Base-by-base conservation (phyloP, 2,329 filamentous ascomycete genomes). In the Rhynchosporium agropyri region DNA sequence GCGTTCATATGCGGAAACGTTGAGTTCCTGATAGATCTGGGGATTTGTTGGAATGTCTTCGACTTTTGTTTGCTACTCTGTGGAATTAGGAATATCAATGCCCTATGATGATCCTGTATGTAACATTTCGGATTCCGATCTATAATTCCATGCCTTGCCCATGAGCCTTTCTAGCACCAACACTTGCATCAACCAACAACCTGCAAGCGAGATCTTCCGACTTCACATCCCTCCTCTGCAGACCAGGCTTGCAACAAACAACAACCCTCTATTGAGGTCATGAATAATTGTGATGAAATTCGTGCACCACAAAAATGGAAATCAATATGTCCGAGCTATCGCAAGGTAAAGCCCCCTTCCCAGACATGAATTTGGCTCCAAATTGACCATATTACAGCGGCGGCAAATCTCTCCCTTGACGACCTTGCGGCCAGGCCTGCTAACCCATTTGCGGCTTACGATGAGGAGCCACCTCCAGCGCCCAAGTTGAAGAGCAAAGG, bases 401-500 rank as follows among this genome's bases (percentile, higher is more conserved):
- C 71, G 55, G 66, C 68, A 49, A 64, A 69, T 28, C 66, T 75
- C 59, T 62, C 69, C 59, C 67, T 75, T 59, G 59, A 71, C 53
- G 65, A 73, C 66, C 66, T 64, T 29, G 56, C 63, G 31, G 64
- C 72, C 67, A 67, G 63, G 31, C 60, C 64, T 29, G 66, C 48
- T 49, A 63, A 69, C 54, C 45, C 64, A 3, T 71, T 73, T 62
- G 62, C 67, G 40, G 67, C 63, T 28, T 72, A 66, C 40, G 69
- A 71, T 45, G 54, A 62, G 42, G 68, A 70, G 46, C 73, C 70
- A 53, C 72, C 71, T 53, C 70, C 71, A 51, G 67, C 71, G 48
- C 73, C 74, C 10, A 69, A 69, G 56, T 60, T 76, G 40, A 67
- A 72, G 31, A 74, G 69, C 57, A 76, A 79, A 9, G 84, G 85